Percentiles rank a stretch among this genome's conserved stretches.
Evolutionary conservation across 495 filamentous ascomycete genomes (phyloP).

Genomic region (Pyrenopolyporus hunteri): DNA sequence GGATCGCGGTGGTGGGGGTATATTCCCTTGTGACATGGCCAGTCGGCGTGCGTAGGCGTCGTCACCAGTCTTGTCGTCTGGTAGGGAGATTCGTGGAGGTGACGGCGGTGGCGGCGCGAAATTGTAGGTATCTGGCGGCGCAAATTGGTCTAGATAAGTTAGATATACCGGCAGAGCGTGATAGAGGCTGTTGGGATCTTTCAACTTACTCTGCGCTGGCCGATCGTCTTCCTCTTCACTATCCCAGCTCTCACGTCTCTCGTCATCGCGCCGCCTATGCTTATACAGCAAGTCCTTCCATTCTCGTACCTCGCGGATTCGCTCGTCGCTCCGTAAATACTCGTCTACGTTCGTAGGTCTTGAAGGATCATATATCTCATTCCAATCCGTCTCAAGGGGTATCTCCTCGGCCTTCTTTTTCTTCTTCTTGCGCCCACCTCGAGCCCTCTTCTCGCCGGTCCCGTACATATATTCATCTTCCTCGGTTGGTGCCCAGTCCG

Average conservation of each 20-base stretch:
- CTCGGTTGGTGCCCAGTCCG: constrained; percentile 78
- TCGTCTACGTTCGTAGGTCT: constrained; percentile 86
- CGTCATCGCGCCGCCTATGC: constrained; percentile 62
- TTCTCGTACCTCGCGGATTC: constrained; percentile 76
- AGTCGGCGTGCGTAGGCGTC: constrained; percentile 73
- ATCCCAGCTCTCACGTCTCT: constrained; percentile 54
- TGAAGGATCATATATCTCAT: constrained; percentile 88
- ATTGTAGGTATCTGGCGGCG: constrained; percentile 67
- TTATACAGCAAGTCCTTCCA: constrained; percentile 89
- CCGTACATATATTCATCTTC: constrained; percentile 66
- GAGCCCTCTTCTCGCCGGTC: constrained; percentile 66
- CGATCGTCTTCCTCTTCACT: constrained; percentile 64
- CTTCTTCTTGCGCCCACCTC: constrained; percentile 79
- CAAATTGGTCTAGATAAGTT: constrained; percentile 65
- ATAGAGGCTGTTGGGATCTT: not conserved
- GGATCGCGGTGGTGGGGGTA: constrained; percentile 44
- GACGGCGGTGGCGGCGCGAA: constrained; percentile 75
- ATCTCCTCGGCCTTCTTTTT: constrained; percentile 76
- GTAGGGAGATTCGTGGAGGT: constrained; percentile 49
- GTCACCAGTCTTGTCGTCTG: constrained; percentile 68
- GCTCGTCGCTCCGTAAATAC: constrained; percentile 86
- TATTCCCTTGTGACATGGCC: constrained; percentile 55
- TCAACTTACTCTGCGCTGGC: constrained; percentile 56
- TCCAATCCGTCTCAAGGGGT: constrained; percentile 77
- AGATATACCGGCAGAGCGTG: constrained; percentile 35